Conservation (phyloP, 2,329 filamentous ascomycete species). For the Podosphaera aphanis region DNA sequence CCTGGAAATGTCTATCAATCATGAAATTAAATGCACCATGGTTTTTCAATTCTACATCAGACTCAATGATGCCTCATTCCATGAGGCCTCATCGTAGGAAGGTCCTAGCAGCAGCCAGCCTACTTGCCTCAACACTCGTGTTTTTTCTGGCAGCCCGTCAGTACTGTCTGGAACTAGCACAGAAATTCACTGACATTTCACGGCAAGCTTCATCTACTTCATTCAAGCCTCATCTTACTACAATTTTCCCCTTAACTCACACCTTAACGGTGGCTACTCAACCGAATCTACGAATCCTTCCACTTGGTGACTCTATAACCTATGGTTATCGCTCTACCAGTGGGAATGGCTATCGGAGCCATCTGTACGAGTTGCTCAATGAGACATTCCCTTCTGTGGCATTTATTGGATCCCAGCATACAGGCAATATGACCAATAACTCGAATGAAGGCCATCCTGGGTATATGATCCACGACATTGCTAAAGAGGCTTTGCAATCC, state of each 20-base stretch:
- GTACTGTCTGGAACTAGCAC: background rate
- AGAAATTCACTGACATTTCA: background rate
- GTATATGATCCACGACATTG: constrained; percentile 15
- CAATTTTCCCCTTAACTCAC: background rate
- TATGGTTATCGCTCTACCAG: constrained; percentile 14
- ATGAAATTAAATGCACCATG: background rate
- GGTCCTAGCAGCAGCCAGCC: background rate
- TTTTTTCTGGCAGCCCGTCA: background rate
- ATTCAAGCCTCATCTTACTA: background rate
- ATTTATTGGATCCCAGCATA: constrained; percentile 15
- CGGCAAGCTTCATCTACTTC: background rate
- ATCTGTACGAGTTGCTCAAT: constrained; percentile 11
- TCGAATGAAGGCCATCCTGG: constrained; percentile 17
- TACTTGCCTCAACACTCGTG: background rate
- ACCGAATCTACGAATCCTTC: background rate
- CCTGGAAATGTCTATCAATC: background rate
- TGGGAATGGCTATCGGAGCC: constrained; percentile 20
- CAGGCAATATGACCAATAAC: constrained; percentile 16
- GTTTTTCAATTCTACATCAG: background rate
- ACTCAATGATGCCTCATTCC: background rate
- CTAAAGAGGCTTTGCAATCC: constrained; percentile 3
- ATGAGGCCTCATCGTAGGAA: background rate
- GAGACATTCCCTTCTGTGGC: constrained; percentile 3
- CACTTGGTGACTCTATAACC: constrained; percentile 16
- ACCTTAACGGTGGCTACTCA: background rate